Conservation (phyloP, 1,284 basidiomycete genomes). For the Irpex rosettiformis region DNA sequence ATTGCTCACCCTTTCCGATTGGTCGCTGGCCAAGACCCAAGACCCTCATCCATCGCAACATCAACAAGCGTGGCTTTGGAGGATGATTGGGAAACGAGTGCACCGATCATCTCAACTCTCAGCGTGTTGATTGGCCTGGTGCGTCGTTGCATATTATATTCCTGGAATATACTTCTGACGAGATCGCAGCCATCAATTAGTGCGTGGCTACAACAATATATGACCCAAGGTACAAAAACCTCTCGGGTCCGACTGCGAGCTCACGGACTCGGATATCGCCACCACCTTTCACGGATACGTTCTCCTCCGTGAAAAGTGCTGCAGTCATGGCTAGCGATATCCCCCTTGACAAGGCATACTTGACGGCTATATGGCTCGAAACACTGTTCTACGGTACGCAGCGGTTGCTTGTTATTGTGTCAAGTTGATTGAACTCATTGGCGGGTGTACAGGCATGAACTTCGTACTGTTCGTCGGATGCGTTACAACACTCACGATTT, state of each 20-base stretch:
- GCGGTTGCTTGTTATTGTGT: not conserved
- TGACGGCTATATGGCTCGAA: slow-evolving; percentile 35
- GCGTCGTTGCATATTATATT: not conserved
- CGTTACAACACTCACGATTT: slow-evolving; percentile 31
- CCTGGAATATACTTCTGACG: not conserved
- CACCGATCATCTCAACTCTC: not conserved
- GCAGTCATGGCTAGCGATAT: slow-evolving; percentile 23
- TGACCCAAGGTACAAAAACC: not conserved
- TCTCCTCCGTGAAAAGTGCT: not conserved
- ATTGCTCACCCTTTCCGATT: not conserved
- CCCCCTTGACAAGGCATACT: slow-evolving; percentile 33
- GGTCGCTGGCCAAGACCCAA: not conserved
- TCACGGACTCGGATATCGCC: not conserved
- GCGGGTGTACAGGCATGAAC: slow-evolving; percentile 29
- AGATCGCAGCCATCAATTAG: not conserved
- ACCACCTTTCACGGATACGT: not conserved
- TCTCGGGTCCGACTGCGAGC: not conserved
- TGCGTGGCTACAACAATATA: not conserved
- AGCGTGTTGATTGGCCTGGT: not conserved
- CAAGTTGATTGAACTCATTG: not conserved
- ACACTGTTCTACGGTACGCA: slow-evolving; percentile 33
- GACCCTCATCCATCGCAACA: not conserved
- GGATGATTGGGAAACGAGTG: not conserved
- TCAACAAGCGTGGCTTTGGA: not conserved
- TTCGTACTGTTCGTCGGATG: slow-evolving; percentile 33